Evolutionary conservation across 208 protist genomes (phyloP).

Genomic region (Leishmania aethiopica): DNA sequence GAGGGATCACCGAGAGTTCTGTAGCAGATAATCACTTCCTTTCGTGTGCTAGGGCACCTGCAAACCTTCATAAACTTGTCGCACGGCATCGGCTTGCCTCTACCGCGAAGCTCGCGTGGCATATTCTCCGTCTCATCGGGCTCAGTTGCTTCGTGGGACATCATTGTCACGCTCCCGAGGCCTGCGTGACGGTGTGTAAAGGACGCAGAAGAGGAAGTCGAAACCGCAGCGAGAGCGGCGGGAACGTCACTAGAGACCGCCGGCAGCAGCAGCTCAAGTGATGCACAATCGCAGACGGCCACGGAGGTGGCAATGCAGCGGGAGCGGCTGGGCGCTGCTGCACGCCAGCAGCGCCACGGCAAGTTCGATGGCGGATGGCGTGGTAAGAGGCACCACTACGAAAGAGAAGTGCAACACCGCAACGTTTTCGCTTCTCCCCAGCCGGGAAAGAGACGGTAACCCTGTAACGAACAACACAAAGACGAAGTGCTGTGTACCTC

Average conservation of each 20-base stretch:
- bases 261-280: not conserved
- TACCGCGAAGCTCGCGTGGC: not conserved
- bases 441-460: not conserved
- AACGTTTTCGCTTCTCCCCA: not conserved
- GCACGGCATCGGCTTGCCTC: slow-evolving; percentile 31
- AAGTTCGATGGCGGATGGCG: not conserved
- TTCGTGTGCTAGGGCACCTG: slow-evolving; percentile 43
- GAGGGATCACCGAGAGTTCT: slow-evolving; percentile 46
- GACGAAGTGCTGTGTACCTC: not conserved
- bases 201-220: not conserved
- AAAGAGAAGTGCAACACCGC: not conserved
- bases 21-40: slow-evolving; percentile 70
- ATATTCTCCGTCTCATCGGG: not conserved
- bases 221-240: not conserved
- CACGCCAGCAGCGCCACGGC: not conserved
- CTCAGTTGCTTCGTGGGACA: not conserved
- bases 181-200: not conserved
- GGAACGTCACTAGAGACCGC: not conserved
- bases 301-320: not conserved
- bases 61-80: slow-evolving; percentile 61
- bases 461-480: not conserved
- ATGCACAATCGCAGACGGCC: not conserved
- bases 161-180: not conserved
- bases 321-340: not conserved
- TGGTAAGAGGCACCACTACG: not conserved